Evolutionary conservation across 768 basidiomycete genomes (phyloP).

Genomic region (Coprinopsis strossmayeri): DNA sequence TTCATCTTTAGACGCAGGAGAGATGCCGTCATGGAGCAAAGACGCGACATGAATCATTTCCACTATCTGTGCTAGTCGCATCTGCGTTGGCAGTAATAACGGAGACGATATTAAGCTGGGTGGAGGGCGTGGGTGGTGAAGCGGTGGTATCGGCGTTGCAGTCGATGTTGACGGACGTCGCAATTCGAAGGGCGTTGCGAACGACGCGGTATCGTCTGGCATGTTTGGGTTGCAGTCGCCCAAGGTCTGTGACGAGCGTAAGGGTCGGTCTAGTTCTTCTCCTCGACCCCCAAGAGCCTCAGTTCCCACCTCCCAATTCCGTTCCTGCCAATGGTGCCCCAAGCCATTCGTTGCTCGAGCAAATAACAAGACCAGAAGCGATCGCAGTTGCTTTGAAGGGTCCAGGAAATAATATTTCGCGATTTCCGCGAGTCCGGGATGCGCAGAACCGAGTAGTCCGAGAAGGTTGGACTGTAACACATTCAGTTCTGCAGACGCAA

Average conservation of each 20-base stretch:
- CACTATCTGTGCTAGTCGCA: slow-evolving; percentile 89
- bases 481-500: slow-evolving; percentile 70
- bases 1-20: slow-evolving; percentile 55
- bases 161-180: slow-evolving; percentile 25
- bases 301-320: slow-evolving; percentile 51
- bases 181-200: slow-evolving; percentile 51
- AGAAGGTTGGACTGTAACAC: slow-evolving; percentile 68
- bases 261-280: slow-evolving; percentile 68
- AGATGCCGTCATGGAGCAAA: slow-evolving; percentile 87
- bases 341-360: slow-evolving; percentile 91
- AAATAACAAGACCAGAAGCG: slow-evolving; percentile 84
- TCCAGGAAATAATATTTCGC: slow-evolving; percentile 91
- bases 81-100: slow-evolving; percentile 76
- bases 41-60: slow-evolving; percentile 99
- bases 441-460: slow-evolving; percentile 77
- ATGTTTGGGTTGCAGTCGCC: slow-evolving; percentile 90
- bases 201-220: slow-evolving; percentile 70
- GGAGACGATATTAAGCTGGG: slow-evolving; percentile 24
- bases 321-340: slow-evolving; percentile 55
- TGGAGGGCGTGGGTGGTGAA: slow-evolving; percentile 16
- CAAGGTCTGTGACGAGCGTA: slow-evolving; percentile 73
- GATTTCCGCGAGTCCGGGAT: slow-evolving; percentile 81
- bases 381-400: slow-evolving; percentile 86
- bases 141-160: slow-evolving; percentile 17
- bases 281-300: slow-evolving; percentile 48